These are phyloP conservation scores for Diaporthe citrichinensis DNA, from an alignment of 2,329 filamentous ascomycete genomes.

Conservation along the genomic window DNA sequence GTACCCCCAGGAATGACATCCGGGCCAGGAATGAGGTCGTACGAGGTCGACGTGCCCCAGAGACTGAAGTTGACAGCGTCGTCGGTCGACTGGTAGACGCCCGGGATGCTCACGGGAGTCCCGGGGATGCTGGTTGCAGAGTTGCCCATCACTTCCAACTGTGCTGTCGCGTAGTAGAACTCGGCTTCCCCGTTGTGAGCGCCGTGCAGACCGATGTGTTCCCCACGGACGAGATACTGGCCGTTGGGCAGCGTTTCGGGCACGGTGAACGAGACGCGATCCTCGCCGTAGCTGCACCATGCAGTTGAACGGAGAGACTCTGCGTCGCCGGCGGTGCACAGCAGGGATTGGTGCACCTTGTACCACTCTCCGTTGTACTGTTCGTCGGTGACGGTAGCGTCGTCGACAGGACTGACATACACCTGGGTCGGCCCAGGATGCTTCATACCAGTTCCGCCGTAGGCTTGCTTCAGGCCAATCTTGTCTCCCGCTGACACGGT, in stretches of 20 bases:
- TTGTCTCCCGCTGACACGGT: slow-evolving; percentile 8
- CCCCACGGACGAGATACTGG: background rate
- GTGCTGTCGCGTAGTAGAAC: background rate
- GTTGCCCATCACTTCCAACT: background rate
- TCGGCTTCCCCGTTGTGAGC: background rate
- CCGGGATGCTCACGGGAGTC: background rate
- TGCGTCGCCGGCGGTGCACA: slow-evolving; percentile 4
- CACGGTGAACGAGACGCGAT: slow-evolving; percentile 1
- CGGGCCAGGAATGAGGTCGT: background rate
- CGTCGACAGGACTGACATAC: slow-evolving; percentile 12
- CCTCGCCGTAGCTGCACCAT: slow-evolving; percentile 15
- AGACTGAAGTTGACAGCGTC: background rate
- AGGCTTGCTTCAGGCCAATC: slow-evolving; percentile 13
- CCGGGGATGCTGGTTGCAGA: background rate
- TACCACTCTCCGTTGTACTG: slow-evolving; percentile 16
- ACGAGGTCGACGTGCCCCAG: slow-evolving; percentile 11
- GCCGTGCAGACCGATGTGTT: background rate
- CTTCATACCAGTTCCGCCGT: background rate
- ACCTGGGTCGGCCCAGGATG: slow-evolving; percentile 10
- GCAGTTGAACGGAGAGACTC: background rate
- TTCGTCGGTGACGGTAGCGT: slow-evolving; percentile 6
- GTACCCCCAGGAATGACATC: slow-evolving; percentile 7
- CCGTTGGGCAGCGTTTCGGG: background rate
- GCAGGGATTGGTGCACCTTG: slow-evolving; percentile 1
- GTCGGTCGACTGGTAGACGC: slow-evolving; percentile 15